Evolutionary conservation across 75 land plant species (phyloP), one percentile per base, ranked within the genome.

Genomic region (Adiantum capillusveneris): DNA sequence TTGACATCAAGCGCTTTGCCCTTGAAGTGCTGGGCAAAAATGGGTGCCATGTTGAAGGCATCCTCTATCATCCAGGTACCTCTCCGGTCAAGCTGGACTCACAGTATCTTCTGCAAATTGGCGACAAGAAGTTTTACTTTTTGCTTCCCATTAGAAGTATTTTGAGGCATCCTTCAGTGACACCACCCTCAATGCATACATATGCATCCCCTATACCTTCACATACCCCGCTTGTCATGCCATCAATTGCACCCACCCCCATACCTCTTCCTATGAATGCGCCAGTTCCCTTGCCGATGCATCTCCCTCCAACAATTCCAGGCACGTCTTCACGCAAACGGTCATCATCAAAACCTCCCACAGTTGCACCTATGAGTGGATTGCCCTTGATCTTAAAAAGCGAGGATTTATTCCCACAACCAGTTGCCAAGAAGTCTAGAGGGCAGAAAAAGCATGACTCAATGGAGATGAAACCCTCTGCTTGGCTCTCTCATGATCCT

Each of bases 121-220:
- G 98, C 1, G 96, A 94, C 64, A 94, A 89, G 69, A 87, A 84
- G 67, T 94, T 94, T 56, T 94, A 94, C 60, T 94, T 94, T 49
- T 75, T 94, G 14, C 64, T 94, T 6, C 98, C 98, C 0, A 65
- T 78, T 11, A 64, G 83, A 59, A 79, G 79, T 34, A 77, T 94
- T 25, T 57, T 86, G 21, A 53, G 24, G 55, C 50, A 46, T 5
- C 28, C 55, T 11, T 53, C 55, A 26, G 13, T 27, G 2, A 18
- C 55, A 11, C 55, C 55, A 25, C 28, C 55, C 18, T 24, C 13
- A 13, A 18, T 46, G 6, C 50, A 46, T 46, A 17, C 18, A 2
- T 12, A 24, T 26, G 16, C 29, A 12, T 18, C 28, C 24, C 18
- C 29, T 14, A 53, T 24, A 19, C 14, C 25, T 26, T 22, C 29